These are phyloP conservation scores for Xylaria intraflava DNA, from an alignment of 495 filamentous ascomycete species.

Conservation along the genomic window DNA sequence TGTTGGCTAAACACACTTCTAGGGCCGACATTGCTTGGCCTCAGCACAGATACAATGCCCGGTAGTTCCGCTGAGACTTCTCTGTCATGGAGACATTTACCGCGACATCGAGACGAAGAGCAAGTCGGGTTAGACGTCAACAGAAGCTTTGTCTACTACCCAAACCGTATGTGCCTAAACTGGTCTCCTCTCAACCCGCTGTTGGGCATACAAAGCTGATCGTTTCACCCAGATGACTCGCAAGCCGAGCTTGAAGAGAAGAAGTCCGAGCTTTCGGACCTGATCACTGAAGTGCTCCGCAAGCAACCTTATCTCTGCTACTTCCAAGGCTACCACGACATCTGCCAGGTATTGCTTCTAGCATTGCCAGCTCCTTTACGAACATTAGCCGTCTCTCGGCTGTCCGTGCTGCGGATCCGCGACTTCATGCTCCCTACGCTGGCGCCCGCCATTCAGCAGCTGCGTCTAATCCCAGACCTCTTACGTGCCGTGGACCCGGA, in stretches of 20 bases:
- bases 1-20: not conserved
- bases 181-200: not conserved
- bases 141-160: conserved; percentile 96
- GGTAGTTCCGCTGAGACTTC: conserved; percentile 13
- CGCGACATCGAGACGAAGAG: conserved; percentile 72
- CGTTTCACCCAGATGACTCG: conserved; percentile 29
- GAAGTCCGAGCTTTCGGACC: conserved; percentile 62
- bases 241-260: conserved; percentile 56
- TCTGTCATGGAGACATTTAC: conserved; percentile 48
- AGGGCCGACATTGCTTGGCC: conserved; percentile 82
- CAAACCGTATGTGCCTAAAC: conserved; percentile 52
- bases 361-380: conserved; percentile 55
- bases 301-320: conserved; percentile 83
- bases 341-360: conserved; percentile 91
- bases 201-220: conserved; percentile 14
- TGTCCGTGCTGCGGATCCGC: conserved; percentile 83
- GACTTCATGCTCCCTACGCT: conserved; percentile 96
- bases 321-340: conserved; percentile 98
- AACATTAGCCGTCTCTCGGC: conserved; percentile 56
- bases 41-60: conserved; percentile 18
- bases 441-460: conserved; percentile 70
- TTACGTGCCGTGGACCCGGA: conserved; percentile 59
- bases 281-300: conserved; percentile 72
- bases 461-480: conserved; percentile 77
- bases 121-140: conserved; percentile 90